Evolutionary conservation across 306 rosid genomes (phyloP).

Genomic region (Ammopiptanthus mongolicus): DNA sequence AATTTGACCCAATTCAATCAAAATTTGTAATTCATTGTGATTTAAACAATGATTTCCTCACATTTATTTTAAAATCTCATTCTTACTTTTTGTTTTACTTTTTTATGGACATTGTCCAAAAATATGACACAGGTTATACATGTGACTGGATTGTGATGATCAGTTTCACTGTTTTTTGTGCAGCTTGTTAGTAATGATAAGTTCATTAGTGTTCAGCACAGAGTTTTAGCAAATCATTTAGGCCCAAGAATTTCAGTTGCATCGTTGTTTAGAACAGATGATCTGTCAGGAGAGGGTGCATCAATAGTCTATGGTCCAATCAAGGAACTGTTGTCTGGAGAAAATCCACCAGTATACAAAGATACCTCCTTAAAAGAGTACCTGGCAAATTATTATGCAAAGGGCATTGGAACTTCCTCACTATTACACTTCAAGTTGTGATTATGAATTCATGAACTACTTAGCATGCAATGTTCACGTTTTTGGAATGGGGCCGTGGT

Average conservation of each 20-base stretch:
- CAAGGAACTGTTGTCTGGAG: slow-evolving; percentile 43
- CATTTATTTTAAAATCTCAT: too few relatives aligned
- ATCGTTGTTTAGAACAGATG: slow-evolving; percentile 6
- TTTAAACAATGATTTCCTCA: too few relatives aligned
- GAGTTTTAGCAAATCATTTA: slow-evolving; percentile 5
- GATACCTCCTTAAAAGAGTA: slow-evolving; percentile 27
- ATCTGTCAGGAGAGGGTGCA: background rate
- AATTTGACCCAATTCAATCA: too few relatives aligned
- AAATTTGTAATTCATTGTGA: too few relatives aligned
- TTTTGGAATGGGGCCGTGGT: background rate
- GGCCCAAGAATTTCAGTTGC: slow-evolving; percentile 31
- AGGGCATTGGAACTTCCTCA: slow-evolving; percentile 33
- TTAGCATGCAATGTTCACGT: background rate
- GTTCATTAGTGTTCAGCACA: slow-evolving; percentile 18
- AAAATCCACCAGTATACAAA: slow-evolving; percentile 38
- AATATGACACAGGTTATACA: background rate
- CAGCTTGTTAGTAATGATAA: slow-evolving; percentile 23
- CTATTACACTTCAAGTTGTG: slow-evolving; percentile 36
- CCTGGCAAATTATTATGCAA: background rate
- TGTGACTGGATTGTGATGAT: background rate
- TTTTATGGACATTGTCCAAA: background rate
- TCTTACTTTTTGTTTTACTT: background rate
- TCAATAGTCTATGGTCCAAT: slow-evolving; percentile 37
- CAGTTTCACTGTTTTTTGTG: background rate
- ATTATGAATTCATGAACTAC: background rate